A percentile compares a stretch with the other conserved stretches of the same genome.
Conservation (phyloP, 495 filamentous ascomycete genomes). For the Penicilliopsis zonata region DNA sequence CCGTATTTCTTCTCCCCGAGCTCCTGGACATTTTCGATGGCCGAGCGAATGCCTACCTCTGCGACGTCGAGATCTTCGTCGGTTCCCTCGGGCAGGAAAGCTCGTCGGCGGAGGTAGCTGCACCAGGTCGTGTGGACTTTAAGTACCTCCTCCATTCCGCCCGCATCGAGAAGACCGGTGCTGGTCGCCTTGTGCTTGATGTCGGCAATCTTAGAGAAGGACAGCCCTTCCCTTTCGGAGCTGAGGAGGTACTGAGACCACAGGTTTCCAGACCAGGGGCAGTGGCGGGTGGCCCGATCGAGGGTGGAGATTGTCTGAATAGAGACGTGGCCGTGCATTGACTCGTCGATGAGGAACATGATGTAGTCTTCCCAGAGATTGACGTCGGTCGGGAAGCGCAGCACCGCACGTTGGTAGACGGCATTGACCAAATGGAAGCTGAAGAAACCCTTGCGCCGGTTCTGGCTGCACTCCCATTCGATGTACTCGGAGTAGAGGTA, state of each 20-base stretch:
- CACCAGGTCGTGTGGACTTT: constrained; percentile 91
- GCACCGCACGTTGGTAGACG: constrained; percentile 62
- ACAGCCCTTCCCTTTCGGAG: constrained; percentile 60
- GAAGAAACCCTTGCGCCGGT: constrained; percentile 37
- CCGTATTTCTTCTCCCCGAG: constrained; percentile 68
- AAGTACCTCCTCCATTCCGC: constrained; percentile 71
- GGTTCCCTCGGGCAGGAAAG: constrained; percentile 61
- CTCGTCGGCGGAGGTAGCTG: constrained; percentile 73
- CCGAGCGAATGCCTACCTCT: constrained; percentile 76
- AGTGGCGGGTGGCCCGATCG: constrained; percentile 71
- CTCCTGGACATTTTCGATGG: constrained; percentile 69
- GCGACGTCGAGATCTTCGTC: constrained; percentile 88
- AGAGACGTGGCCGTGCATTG: constrained; percentile 20
- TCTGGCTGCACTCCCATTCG: constrained; percentile 63
- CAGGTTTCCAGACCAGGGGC: constrained; percentile 80
- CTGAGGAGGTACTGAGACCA: constrained; percentile 84
- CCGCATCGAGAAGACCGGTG: constrained; percentile 59
- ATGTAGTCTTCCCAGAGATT: constrained; percentile 71
- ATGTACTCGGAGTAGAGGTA: constrained; percentile 61
- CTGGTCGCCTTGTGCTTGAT: constrained; percentile 90
- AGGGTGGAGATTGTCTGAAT: constrained; percentile 39
- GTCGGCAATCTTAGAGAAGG: constrained; percentile 67
- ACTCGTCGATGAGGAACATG: constrained; percentile 51
- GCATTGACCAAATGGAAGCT: constrained; percentile 55
- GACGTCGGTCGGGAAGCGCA: constrained; percentile 58